Conservation (phyloP, 768 basidiomycete genomes). For the Termitomyces sp. region DNA sequence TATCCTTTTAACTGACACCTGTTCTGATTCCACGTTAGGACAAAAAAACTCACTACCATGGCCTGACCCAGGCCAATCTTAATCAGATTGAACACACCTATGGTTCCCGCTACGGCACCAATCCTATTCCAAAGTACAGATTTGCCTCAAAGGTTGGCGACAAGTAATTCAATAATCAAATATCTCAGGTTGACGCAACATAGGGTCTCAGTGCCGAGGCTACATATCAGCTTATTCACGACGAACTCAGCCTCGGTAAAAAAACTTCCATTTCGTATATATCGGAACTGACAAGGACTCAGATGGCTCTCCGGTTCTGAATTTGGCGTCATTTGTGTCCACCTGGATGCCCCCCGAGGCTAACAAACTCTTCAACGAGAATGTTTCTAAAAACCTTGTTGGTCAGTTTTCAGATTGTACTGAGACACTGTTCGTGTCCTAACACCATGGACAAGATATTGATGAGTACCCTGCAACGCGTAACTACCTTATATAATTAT, state of each 20-base stretch:
- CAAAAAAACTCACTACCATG: conserved; percentile 36
- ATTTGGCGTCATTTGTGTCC: conserved; percentile 59
- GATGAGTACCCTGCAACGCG: conserved; percentile 70
- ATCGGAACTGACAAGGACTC: conserved; percentile 3
- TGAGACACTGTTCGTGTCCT: neutral
- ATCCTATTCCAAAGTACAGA: conserved; percentile 64
- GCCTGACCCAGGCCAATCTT: conserved; percentile 29
- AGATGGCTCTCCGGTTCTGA: conserved; percentile 62
- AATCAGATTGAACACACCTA: conserved; percentile 42
- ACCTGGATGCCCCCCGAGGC: conserved; percentile 60
- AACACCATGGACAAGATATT: conserved; percentile 21
- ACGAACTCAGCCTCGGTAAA: conserved; percentile 57
- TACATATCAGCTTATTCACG: conserved; percentile 53
- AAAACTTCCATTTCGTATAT: neutral
- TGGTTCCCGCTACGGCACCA: conserved; percentile 60
- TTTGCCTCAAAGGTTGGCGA: conserved; percentile 48
- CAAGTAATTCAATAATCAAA: neutral
- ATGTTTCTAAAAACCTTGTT: conserved; percentile 64
- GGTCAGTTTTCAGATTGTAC: conserved; percentile 20
- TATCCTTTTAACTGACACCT: too few relatives aligned
- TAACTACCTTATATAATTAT: conserved; percentile 17
- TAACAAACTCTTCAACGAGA: conserved; percentile 55
- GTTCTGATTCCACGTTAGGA: conserved; percentile 30
- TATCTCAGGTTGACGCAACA: neutral
- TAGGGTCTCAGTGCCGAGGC: conserved; percentile 57